A percentile compares a stretch with the other conserved stretches of the same genome.
phyloP scores from a whole-genome alignment of 257 asterid species.

The Dorcoceras hygrometricum region DNA sequence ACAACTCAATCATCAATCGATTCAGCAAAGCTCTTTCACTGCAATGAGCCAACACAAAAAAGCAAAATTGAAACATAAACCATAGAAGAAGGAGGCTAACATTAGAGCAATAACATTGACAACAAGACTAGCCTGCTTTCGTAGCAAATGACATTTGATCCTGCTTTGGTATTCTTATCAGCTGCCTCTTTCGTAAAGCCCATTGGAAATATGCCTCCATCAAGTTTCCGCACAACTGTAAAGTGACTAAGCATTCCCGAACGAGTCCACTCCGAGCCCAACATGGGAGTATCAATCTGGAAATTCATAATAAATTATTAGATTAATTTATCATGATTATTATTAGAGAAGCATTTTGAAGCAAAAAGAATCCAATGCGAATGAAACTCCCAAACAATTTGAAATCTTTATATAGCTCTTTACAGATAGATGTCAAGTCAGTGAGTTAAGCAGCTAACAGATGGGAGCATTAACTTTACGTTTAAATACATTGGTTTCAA shows the following conservation, averaged over 20 bases:
- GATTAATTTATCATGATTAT: conserved; percentile 12
- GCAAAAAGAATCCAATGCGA: conserved; percentile 9
- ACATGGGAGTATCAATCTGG: conserved; percentile 94
- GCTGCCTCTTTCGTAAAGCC: conserved; percentile 75
- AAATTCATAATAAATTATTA: conserved; percentile 36
- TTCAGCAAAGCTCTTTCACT: conserved; percentile 95
- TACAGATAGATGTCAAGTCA: conserved; percentile 11
- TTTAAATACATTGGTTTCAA: conserved; percentile 17
- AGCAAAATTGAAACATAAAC: conserved; percentile 18
- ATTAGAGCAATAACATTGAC: conserved; percentile 14
- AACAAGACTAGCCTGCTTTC: conserved; percentile 69
- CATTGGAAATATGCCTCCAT: conserved; percentile 90
- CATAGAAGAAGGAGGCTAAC: conserved; percentile 18
- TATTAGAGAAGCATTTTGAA: conserved; percentile 16
- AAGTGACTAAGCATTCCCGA: conserved; percentile 86
- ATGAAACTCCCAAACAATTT: conserved; percentile 10
- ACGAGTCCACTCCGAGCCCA: conserved; percentile 69
- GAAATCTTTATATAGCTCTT: conserved; percentile 19
- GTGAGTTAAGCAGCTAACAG: conserved; percentile 13
- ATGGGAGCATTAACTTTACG: conserved; percentile 13
- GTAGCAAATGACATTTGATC: conserved; percentile 58
- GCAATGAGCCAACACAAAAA: conserved; percentile 30
- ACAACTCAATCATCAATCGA: conserved; percentile 85
- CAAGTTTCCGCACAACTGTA: conserved; percentile 84
- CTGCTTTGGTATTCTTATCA: conserved; percentile 80